Evolutionary conservation across 1,139 yeast genomes (phyloP), one percentile per base, ranked within the genome.

Genomic region (Suhomyces bribrorum): DNA sequence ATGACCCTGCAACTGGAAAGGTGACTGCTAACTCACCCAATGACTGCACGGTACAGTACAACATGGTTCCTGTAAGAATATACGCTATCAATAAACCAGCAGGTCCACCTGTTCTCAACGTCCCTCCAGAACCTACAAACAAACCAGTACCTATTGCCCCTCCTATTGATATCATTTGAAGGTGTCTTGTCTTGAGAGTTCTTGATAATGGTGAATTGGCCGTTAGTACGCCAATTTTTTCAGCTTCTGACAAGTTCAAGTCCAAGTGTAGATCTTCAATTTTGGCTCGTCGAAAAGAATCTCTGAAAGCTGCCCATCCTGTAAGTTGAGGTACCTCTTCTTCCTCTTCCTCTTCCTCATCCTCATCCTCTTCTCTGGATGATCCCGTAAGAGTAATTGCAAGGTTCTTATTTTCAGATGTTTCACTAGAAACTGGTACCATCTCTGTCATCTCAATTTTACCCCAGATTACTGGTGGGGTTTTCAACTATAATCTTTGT

Each of bases 91-190:
- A 58, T 29, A 86, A 64, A 33, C 86, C 83, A 4, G 85, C 90
- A 4, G 94, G 94, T 22, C 96, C 95, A 37, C 92, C 94, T 20
- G 73, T 66, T 30, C 64, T 58, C 46, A 86, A 65, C 2, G 88
- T 77, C n/a, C 71, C 65, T 29, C 92, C 94, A 15, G 84, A 75
- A 39, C 95, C 95, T 28, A 87, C 81, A 48, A 81, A 77, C 42
- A 80, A 60, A 26, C 88, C 89, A 5, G 92, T 84, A 61, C 95
- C 95, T 45, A 86, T 84, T 32, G 87, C 74, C 46, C 94, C 92
- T 54, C 95, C 95, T 49, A 86, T 80, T 31, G 94, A 92, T 56
- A 86, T 81, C 86, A 86, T 83, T 54, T 83, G 84, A 47, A 86
- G 64, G 67, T 85, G 79, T 63, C 86, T 70, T 25, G 62, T 67